phyloP scores from a whole-genome alignment of 495 filamentous ascomycete species.

The Neurospora terricola region DNA sequence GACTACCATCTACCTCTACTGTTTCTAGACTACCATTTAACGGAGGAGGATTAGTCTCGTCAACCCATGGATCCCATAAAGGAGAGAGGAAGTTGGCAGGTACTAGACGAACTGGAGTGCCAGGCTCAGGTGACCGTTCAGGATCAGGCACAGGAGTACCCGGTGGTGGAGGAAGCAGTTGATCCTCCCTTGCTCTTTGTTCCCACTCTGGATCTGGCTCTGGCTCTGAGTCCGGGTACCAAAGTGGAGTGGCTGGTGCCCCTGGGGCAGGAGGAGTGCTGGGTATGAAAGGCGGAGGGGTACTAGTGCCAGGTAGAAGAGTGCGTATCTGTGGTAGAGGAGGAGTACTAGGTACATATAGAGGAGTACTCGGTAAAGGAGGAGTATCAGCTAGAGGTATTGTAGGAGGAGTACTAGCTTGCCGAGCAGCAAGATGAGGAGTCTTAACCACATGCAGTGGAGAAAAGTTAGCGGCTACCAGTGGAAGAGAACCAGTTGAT shows the following conservation, averaged over 20 bases:
- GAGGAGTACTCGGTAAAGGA: not conserved
- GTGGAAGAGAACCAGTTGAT: not conserved
- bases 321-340: not conserved
- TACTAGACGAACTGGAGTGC: not conserved
- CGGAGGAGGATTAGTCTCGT: not conserved
- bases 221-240: not conserved
- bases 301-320: not conserved
- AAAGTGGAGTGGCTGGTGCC: not conserved
- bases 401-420: not conserved
- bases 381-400: not conserved
- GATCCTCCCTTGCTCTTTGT: not conserved
- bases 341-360: not conserved
- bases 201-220: not conserved
- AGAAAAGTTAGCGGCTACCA: not conserved
- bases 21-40: not conserved
- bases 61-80: not conserved
- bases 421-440: not conserved
- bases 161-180: not conserved
- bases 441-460: not conserved
- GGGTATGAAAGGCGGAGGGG: not conserved
- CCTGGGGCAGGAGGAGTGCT: not conserved
- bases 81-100: not conserved
- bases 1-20: not conserved
- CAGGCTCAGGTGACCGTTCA: not conserved
- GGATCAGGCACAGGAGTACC: not conserved